Percentiles rank a stretch among this genome's conserved stretches.
phyloP scores from a whole-genome alignment of 1,284 basidiomycete genomes.

The Rhodotorula glutinis region DNA sequence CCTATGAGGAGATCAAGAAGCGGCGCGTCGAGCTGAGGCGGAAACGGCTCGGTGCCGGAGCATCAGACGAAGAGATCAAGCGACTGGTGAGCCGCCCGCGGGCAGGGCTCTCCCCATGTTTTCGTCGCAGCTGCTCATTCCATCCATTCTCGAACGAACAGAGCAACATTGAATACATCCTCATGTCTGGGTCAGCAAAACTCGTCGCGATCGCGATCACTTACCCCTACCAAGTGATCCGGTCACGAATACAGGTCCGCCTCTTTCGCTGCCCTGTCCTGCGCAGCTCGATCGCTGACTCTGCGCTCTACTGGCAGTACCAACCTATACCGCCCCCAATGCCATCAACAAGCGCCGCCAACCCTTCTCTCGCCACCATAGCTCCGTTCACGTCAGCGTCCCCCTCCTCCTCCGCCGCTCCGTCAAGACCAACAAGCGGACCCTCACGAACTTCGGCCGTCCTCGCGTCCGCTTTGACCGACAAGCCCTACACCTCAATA shows the following conservation, averaged over 20 bases:
- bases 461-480: slow-evolving; percentile 56
- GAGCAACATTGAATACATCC: slow-evolving; percentile 88
- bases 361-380: not conserved
- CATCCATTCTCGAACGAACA: slow-evolving; percentile 50
- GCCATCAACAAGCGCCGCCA: not conserved
- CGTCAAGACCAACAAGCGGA: too few species aligned
- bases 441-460: not conserved
- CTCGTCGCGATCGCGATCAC: slow-evolving; percentile 78
- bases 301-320: not conserved
- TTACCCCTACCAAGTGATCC: slow-evolving; percentile 96
- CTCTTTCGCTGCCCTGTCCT: not conserved
- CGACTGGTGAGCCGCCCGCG: slow-evolving; percentile 64
- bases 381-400: not conserved
- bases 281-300: not conserved
- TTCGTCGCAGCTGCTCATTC: not conserved
- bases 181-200: slow-evolving; percentile 89
- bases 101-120: too few species aligned
- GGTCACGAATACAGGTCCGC: slow-evolving; percentile 84
- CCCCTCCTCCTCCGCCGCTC: not conserved
- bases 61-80: slow-evolving; percentile 62
- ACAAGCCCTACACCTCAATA: slow-evolving; percentile 67
- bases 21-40: slow-evolving; percentile 63
- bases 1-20: slow-evolving; percentile 92
- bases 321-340: not conserved
- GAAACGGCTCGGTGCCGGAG: slow-evolving; percentile 55